Percentiles rank a stretch among this genome's conserved stretches.
phyloP scores from a whole-genome alignment of 805 yeast genomes.

The Saccharomycopsis sp. region DNA sequence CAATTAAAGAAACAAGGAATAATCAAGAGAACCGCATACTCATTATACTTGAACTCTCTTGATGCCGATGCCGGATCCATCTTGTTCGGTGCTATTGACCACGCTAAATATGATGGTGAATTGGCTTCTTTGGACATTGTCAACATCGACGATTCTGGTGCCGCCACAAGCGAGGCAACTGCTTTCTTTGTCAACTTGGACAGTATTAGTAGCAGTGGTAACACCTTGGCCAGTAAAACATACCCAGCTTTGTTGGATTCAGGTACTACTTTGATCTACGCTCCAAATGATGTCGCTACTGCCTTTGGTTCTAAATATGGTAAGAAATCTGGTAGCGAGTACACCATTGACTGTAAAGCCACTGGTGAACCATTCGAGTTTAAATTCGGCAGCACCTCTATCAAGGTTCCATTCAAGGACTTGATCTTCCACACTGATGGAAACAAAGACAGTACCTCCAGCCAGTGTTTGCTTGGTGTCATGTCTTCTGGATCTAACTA shows the following conservation, averaged over 20 bases:
- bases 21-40: constrained; percentile 36
- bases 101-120: constrained; percentile 40
- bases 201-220: constrained; percentile 23
- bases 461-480: constrained; percentile 15
- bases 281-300: constrained; percentile 33
- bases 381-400: constrained; percentile 8
- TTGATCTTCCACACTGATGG: constrained; percentile 12
- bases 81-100: constrained; percentile 52
- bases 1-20: constrained; percentile 34
- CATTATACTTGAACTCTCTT: constrained; percentile 37
- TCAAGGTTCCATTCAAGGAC: constrained; percentile 16
- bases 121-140: constrained; percentile 29
- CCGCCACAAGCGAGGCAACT: constrained; percentile 1
- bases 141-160: constrained; percentile 9
- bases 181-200: constrained; percentile 17
- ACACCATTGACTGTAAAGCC: constrained; percentile 5
- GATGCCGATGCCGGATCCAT: constrained; percentile 30
- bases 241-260: constrained; percentile 44
- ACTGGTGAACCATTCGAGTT: constrained; percentile 11
- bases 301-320: not conserved
- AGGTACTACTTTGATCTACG: constrained; percentile 45
- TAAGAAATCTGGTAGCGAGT: constrained; percentile 6
- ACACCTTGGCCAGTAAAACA: constrained; percentile 19
- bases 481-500: constrained; percentile 12
- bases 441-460: not conserved